Conservation (phyloP, 2,329 filamentous ascomycete species). For the Paecilomyces sp. region DNA sequence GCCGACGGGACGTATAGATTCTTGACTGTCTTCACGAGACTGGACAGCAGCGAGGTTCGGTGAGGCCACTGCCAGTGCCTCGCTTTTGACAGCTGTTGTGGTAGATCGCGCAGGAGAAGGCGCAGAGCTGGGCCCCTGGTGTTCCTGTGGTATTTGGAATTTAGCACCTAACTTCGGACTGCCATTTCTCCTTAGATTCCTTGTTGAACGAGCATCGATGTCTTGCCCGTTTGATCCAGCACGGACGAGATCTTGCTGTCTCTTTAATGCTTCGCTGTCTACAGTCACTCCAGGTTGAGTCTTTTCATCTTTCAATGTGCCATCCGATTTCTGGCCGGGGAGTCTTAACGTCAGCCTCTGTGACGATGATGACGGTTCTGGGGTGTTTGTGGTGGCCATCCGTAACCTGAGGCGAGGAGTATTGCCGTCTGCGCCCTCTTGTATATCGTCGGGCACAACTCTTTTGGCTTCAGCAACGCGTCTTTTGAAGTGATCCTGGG, state of each 20-base stretch:
- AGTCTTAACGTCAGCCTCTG: constrained; percentile 69
- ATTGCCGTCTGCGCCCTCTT: constrained; percentile 28
- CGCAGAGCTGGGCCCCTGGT: constrained; percentile 16
- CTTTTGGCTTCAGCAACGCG: constrained; percentile 66
- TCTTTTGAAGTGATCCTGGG: constrained; percentile 60
- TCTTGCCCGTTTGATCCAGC: constrained; percentile 35
- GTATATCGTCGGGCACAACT: constrained; percentile 59
- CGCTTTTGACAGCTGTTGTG: constrained; percentile 30
- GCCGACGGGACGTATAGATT: not conserved
- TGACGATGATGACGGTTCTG: constrained; percentile 28
- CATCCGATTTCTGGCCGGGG: constrained; percentile 50
- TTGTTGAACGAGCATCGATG: constrained; percentile 11
- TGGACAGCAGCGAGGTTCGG: constrained; percentile 11
- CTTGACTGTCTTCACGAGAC: constrained; percentile 18
- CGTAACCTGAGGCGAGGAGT: constrained; percentile 77
- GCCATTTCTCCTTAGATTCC: constrained; percentile 31
- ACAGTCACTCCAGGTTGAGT: constrained; percentile 41
- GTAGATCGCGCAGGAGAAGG: constrained; percentile 22
- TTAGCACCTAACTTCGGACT: constrained; percentile 17
- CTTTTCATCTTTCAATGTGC: constrained; percentile 35
- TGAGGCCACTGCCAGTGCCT: constrained; percentile 21
- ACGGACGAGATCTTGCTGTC: constrained; percentile 46
- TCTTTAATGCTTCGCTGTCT: constrained; percentile 47
- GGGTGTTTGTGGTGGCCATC: constrained; percentile 43
- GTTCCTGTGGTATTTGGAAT: constrained; percentile 7